These are phyloP conservation scores for Zymoseptoria passerinii DNA, from an alignment of 2,329 filamentous ascomycete genomes.

Conservation along the genomic window DNA sequence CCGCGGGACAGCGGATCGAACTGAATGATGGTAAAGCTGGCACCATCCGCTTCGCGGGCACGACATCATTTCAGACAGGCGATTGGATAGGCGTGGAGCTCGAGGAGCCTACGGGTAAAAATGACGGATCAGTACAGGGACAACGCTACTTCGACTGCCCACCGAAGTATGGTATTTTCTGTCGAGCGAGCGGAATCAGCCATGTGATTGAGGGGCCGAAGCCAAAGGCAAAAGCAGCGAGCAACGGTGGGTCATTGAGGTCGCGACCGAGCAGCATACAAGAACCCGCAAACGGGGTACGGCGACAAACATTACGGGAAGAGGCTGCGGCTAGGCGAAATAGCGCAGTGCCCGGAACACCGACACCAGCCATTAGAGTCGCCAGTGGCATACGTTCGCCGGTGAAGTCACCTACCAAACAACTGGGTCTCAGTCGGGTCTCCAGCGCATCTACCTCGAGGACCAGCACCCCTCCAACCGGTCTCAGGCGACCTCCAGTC, in stretches of 20 bases:
- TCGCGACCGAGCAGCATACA: conserved; percentile 36
- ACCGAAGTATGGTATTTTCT: conserved; percentile 70
- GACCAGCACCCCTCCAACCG: conserved; percentile 56
- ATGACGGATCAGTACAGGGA: conserved; percentile 84
- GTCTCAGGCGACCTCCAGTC: conserved; percentile 15
- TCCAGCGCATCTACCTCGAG: conserved; percentile 54
- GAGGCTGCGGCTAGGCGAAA: conserved; percentile 17
- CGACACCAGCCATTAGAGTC: conserved; percentile 56
- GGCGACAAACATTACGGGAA: conserved; percentile 21
- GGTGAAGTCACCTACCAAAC: conserved; percentile 72
- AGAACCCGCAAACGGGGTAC: conserved; percentile 20
- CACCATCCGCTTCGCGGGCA: conserved; percentile 71
- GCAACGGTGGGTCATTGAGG: conserved; percentile 28
- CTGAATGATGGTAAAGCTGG: conserved; percentile 70
- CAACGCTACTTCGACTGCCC: conserved; percentile 80
- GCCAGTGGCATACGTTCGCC: conserved; percentile 58
- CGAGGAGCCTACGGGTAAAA: conserved; percentile 74
- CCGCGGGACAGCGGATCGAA: conserved; percentile 64
- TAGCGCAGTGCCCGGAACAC: conserved; percentile 55
- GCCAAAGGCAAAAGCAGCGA: conserved; percentile 20
- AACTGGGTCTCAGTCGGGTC: conserved; percentile 44
- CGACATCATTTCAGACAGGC: conserved; percentile 69
- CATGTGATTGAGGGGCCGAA: conserved; percentile 34
- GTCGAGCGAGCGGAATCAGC: conserved; percentile 62
- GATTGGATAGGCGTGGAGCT: conserved; percentile 89